phyloP scores from a whole-genome alignment of 2,329 filamentous ascomycete genomes.

The Aspergillus persii region DNA sequence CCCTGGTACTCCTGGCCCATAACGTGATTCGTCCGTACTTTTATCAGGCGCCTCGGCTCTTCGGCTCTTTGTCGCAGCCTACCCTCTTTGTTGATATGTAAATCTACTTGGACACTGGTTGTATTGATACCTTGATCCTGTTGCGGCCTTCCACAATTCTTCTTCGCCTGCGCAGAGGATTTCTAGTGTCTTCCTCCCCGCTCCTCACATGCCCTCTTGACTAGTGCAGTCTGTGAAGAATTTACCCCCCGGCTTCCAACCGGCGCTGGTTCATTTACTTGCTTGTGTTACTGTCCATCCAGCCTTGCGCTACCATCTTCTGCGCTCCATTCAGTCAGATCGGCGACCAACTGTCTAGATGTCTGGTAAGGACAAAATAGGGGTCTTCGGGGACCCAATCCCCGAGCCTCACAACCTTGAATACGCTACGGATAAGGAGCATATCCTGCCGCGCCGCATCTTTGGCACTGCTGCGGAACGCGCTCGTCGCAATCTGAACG shows the following conservation, averaged over 20 bases:
- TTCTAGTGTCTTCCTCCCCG: background rate
- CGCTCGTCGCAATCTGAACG: slow-evolving; percentile 42
- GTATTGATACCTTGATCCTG: background rate
- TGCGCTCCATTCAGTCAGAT: background rate
- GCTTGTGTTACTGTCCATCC: background rate
- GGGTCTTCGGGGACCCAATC: slow-evolving; percentile 6
- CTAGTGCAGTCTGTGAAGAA: background rate
- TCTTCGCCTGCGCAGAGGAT: background rate
- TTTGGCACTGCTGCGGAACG: slow-evolving; percentile 38
- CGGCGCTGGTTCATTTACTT: background rate
- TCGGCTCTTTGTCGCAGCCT: background rate
- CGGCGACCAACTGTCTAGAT: slow-evolving; percentile 5
- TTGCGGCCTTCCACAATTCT: background rate
- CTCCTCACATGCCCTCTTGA: background rate
- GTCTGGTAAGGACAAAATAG: slow-evolving; percentile 13
- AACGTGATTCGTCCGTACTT: background rate
- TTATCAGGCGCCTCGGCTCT: background rate
- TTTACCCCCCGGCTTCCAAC: background rate
- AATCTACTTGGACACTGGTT: background rate
- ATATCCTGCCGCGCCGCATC: slow-evolving; percentile 23
- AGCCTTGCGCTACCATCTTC: background rate
- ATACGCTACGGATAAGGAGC: slow-evolving; percentile 15
- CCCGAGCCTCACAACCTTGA: slow-evolving; percentile 11
- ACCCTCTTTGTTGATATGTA: background rate
- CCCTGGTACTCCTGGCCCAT: background rate